Base-by-base conservation (phyloP, 768 basidiomycete genomes). In the Pluteus cervinus region DNA sequence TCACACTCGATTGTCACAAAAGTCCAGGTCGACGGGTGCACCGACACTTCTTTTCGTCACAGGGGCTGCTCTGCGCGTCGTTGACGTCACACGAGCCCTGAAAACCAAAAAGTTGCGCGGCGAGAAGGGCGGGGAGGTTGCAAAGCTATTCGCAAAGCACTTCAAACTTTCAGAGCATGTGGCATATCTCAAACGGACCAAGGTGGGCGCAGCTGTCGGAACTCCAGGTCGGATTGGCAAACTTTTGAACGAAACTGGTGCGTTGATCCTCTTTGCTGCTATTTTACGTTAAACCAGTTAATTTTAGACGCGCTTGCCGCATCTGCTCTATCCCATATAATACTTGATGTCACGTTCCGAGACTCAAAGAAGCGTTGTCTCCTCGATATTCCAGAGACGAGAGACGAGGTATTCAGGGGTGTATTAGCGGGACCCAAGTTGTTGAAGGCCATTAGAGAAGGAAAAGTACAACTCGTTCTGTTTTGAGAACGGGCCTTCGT, bases 111-210 rank as follows among this genome's bases (percentile, higher is more conserved):
- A 62, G 45, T 66, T 88, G 36, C 67, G 78, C 39, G 83, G 85
- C 24, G 81, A 86, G 16, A 92, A 89, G 54, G 81, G 87, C 39
- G 90, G 87, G 8, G 89, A 94, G 46, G 82, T 96, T 22, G 92
- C 86, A 15, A 97, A 97, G 58, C 75, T 99, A 18, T 98, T 98
- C 51, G 90, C 93, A 21, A 92, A 84, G 59, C 93, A 98, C 55
- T 80, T 94, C 63, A 96, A 93, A 62, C 66, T 93, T 26, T 66
- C 81, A 33, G 87, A 93, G 40, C 93, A 98, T 57, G 76, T 86
- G 51, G 66, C 76, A 11, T 88, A 91, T 63, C 70, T 98, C 51
- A 71, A 73, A 52, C 73, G 78, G 47, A 93, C 90, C n/a, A 87
- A 83, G 55, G 75, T 97, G 31, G 85, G 83, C 15, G 73, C 84